phyloP scores from a whole-genome alignment of 2,329 filamentous ascomycete species.

The Emmonsia crescens region DNA sequence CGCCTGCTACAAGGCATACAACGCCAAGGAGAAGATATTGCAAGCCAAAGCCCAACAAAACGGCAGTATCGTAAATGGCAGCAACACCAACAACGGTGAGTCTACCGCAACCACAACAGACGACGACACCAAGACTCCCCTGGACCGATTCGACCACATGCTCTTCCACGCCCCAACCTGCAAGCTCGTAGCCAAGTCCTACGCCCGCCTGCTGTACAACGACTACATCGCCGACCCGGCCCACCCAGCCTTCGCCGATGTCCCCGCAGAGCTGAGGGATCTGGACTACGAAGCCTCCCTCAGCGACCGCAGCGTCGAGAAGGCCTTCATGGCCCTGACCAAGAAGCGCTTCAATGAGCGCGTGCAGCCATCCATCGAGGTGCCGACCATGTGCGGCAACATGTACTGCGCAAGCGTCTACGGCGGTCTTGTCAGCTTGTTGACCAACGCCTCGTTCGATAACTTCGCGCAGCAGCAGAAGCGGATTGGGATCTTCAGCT shows the following conservation, averaged over 20 bases:
- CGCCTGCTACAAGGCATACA: conserved; percentile 69
- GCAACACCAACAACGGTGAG: conserved; percentile 26
- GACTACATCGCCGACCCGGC: conserved; percentile 66
- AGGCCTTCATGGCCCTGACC: conserved; percentile 72
- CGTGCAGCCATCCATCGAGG: conserved; percentile 60
- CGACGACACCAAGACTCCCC: conserved; percentile 45
- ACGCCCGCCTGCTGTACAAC: conserved; percentile 73
- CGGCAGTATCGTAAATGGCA: conserved; percentile 27
- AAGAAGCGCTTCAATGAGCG: conserved; percentile 78
- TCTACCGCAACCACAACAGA: conserved; percentile 19
- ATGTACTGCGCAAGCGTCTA: conserved; percentile 55
- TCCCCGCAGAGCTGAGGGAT: conserved; percentile 64
- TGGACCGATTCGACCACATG: conserved; percentile 77
- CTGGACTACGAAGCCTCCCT: conserved; percentile 71
- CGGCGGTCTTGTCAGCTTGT: conserved; percentile 46
- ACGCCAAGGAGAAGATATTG: conserved; percentile 56
- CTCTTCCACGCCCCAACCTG: conserved; percentile 76
- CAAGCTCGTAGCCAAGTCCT: conserved; percentile 80
- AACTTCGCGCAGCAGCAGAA: conserved; percentile 48
- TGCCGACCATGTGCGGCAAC: conserved; percentile 63
- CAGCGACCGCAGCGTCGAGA: conserved; percentile 72
- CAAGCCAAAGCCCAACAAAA: conserved; percentile 34
- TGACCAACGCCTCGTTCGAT: conserved; percentile 53
- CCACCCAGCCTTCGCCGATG: conserved; percentile 58
- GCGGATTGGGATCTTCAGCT: conserved; percentile 66